Evolutionary conservation across 495 filamentous ascomycete genomes (phyloP).

Genomic region (Platismatia glauca): DNA sequence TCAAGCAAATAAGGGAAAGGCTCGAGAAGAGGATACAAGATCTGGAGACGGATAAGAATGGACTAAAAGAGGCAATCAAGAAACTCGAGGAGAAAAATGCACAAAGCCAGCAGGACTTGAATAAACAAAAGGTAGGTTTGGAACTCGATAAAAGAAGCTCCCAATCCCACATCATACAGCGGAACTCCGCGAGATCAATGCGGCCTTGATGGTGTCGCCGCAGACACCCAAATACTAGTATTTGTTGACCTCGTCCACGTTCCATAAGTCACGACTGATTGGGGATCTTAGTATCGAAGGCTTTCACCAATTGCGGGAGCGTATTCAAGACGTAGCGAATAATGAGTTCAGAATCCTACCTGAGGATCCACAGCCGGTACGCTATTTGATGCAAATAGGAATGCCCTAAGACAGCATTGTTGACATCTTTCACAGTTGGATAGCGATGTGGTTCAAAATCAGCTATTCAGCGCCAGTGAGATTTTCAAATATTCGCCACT

Average conservation of each 20-base stretch:
- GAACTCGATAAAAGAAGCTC: slow-evolving; percentile 11
- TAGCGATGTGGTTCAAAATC: slow-evolving; percentile 7
- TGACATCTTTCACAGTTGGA: slow-evolving; percentile 10
- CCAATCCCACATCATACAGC: slow-evolving; percentile 4
- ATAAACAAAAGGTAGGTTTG: background rate
- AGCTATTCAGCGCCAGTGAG: background rate
- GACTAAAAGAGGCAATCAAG: background rate
- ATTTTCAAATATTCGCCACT: slow-evolving; percentile 8
- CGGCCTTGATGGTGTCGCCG: background rate
- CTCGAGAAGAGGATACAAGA: slow-evolving; percentile 9
- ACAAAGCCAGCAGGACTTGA: background rate
- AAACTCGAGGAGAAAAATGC: slow-evolving; percentile 6
- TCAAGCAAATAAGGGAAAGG: slow-evolving; percentile 3
- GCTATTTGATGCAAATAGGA: background rate
- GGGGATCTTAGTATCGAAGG: background rate
- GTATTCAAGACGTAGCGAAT: slow-evolving; percentile 4
- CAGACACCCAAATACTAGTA: slow-evolving; percentile 8
- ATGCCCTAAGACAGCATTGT: background rate
- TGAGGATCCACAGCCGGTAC: slow-evolving; percentile 6
- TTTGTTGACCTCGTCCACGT: slow-evolving; percentile 2
- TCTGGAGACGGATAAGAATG: background rate
- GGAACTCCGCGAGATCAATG: slow-evolving; percentile 3
- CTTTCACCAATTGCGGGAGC: slow-evolving; percentile 7
- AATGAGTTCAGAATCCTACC: slow-evolving; percentile 1
- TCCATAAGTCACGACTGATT: background rate